A percentile compares a stretch with the other conserved stretches of the same genome.
phyloP scores from a whole-genome alignment of 306 rosid genomes.

The Fragaria vesca region DNA sequence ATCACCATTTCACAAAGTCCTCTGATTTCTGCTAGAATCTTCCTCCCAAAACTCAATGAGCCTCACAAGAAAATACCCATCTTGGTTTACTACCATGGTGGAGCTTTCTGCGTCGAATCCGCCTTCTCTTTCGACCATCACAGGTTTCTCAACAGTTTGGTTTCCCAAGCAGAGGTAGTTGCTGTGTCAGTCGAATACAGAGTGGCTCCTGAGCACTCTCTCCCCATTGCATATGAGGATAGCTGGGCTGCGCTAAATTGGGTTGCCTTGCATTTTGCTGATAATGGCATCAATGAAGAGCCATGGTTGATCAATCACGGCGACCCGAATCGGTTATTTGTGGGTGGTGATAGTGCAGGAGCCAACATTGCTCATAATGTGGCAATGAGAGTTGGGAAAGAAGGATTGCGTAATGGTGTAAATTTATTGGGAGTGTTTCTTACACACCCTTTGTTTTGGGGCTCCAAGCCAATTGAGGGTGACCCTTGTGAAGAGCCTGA shows the following conservation, averaged over 20 bases:
- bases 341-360: slow-evolving; percentile 54
- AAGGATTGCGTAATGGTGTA: not conserved
- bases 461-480: slow-evolving; percentile 26
- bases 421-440: slow-evolving; percentile 29
- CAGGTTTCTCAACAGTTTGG: slow-evolving; percentile 40
- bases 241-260: slow-evolving; percentile 42
- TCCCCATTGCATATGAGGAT: slow-evolving; percentile 46
- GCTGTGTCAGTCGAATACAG: slow-evolving; percentile 58
- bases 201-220: slow-evolving; percentile 39
- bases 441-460: slow-evolving; percentile 39
- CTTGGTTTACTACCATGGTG: slow-evolving; percentile 51
- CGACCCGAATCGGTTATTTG: slow-evolving; percentile 24
- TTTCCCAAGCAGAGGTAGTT: slow-evolving; percentile 34
- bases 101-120: slow-evolving; percentile 39
- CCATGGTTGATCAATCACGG: slow-evolving; percentile 41
- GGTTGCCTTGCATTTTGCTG: slow-evolving; percentile 28
- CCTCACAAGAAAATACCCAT: slow-evolving; percentile 25
- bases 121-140: slow-evolving; percentile 43
- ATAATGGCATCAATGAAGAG: slow-evolving; percentile 23
- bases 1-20: slow-evolving; percentile 22
- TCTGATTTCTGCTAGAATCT: slow-evolving; percentile 29
- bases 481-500: not conserved
- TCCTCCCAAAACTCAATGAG: slow-evolving; percentile 30
- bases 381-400: slow-evolving; percentile 36
- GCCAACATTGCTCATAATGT: slow-evolving; percentile 40